phyloP scores from a whole-genome alignment of 805 yeast species.

The Danielia oregonensis region DNA sequence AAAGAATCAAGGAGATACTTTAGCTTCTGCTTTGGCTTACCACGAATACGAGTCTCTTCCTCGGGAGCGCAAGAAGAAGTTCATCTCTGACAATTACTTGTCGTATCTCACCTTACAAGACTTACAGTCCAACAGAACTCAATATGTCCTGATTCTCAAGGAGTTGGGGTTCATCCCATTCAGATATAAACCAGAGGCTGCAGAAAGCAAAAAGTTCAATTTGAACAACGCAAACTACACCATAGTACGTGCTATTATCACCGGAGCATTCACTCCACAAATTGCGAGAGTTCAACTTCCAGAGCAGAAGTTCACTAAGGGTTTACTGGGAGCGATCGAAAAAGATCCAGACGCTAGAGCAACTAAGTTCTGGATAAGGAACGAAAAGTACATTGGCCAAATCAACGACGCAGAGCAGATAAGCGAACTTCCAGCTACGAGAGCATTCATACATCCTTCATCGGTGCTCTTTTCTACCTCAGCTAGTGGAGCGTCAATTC shows the following conservation, averaged over 20 bases:
- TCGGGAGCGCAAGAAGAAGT: conserved; percentile 30
- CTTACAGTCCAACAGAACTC: conserved; percentile 65
- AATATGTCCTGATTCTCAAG: conserved; percentile 63
- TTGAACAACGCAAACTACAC: conserved; percentile 47
- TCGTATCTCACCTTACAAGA: conserved; percentile 67
- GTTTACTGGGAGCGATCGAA: conserved; percentile 76
- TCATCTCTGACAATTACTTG: conserved; percentile 52
- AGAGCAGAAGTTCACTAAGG: conserved; percentile 67
- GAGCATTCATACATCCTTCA: conserved; percentile 86
- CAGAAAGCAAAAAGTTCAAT: conserved; percentile 32
- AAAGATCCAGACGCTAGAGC: conserved; percentile 77
- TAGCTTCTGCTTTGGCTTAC: conserved; percentile 62
- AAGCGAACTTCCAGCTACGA: conserved; percentile 46
- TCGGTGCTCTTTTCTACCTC: conserved; percentile 60
- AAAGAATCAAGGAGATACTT: conserved; percentile 60
- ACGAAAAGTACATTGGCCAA: conserved; percentile 44
- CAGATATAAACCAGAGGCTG: conserved; percentile 30
- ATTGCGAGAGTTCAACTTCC: conserved; percentile 80
- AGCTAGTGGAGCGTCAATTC: conserved; percentile 20
- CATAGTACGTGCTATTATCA: conserved; percentile 61
- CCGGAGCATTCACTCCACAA: conserved; percentile 83
- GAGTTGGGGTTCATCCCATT: conserved; percentile 77
- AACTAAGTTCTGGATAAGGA: conserved; percentile 70
- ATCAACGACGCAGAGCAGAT: conserved; percentile 8
- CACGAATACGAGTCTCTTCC: conserved; percentile 42